Base-by-base conservation (phyloP, 2,329 filamentous ascomycete species). In the Byssothecium circinans region DNA sequence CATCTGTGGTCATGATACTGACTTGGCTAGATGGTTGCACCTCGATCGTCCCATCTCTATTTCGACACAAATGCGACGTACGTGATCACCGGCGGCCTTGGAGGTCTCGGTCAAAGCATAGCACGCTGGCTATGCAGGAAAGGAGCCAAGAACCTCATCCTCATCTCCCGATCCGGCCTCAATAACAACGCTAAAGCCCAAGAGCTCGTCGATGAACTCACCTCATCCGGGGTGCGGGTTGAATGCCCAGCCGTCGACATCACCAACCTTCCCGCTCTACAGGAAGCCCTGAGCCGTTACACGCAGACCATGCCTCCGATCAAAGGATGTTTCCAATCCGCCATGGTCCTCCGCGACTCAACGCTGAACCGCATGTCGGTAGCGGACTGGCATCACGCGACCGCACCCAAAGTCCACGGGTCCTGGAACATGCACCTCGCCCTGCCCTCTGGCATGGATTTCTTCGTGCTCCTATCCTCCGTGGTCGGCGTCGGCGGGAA, bases 21-120 rank as follows among this genome's bases (percentile, higher is more conserved):
- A 36, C 15, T 18, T 18, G 3, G 8, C 5, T 19, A 14, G 7
- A 14, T 32, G 12, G 6, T 8, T n/a, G 29, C 12, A 14, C 29
- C 29, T 32, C 29, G 29, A 32, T 8, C 6, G 6, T 14, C 29
- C 12, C 8, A 14, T 8, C 6, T 32, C 29, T 29, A 10, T 2
- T 34, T 55, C 27, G n/a, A 29, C 17, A 14, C 36, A n/a, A 33
- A 58, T 12, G 54, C 52, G 1, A 45, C 58, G 1, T 62, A 58
- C 32, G 3, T 61, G 1, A 46, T 62, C 12, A 33, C 45, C 30
- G 58, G 58, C n/a, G 57, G 56, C 7, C 39, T 50, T 1, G 56
- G 60, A 0, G 57, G 57, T 2, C 8, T 61, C 14, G 60, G 60
- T 8, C 47, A 56, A 7, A 41, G 29, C 14, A 45, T 60, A 12